Evolutionary conservation across 164 flowering plant species (phyloP), one percentile per base, ranked within the genome.

Genomic region (Macadamia integrifolia): DNA sequence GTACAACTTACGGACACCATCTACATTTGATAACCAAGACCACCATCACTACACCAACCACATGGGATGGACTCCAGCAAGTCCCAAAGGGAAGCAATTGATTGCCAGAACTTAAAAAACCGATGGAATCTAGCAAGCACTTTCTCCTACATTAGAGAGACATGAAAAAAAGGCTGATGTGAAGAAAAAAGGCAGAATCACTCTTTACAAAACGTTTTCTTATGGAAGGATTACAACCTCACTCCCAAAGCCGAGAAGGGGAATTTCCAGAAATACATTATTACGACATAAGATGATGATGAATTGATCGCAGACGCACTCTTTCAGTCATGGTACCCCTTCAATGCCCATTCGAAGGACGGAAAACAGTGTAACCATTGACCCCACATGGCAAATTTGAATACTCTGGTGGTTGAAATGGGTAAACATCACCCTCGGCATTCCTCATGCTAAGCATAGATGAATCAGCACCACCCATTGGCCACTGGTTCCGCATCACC

Each of bases 301-400:
- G 18, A 49, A 12, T 53, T 32, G 29, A 46, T 64, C 56, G 71
- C 64, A 65, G 69, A 67, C 35, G 18, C 50, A 35, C 46, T 61
- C 66, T 69, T 23, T 35, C 9, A 30, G 14, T 14, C 57, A 53
- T 17, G 15, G 57, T 1, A 30, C n/a, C 58, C 66, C 12, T 53
- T 81, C 79, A 88, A 42, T 78, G 88, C 17, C 92, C 87, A 75
- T 82, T 85, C 56, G 89, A 81, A 57, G 97, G 95, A 73, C 90
- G 77, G 81, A 77, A 92, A 60, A 82, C 57, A 2, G 84, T 50
- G 62, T 86, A 91, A 42, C 93, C 88, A 65, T 84, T 88, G n/a
- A 84, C 75, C 48, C 88, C 84, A 44, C 78, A 67, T 3, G 84
- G 74, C 69, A 81, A 35, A 76, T 83, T 87, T 44, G 90, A 62